phyloP scores from a whole-genome alignment of 768 basidiomycete species.

The Mrakia hoshinonis region DNA sequence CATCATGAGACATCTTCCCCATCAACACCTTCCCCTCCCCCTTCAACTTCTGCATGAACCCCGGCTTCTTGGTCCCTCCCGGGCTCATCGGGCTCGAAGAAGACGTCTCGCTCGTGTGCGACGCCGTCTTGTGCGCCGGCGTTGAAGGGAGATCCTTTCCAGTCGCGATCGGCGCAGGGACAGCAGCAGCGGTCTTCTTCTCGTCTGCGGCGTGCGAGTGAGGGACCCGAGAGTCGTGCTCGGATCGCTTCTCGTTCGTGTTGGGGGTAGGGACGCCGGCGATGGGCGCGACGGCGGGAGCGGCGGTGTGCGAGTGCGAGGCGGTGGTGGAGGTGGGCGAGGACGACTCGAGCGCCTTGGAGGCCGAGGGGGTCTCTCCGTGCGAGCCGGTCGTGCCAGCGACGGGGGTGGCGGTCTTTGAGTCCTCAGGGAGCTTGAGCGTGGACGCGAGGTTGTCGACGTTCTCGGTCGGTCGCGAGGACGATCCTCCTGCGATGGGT shows the following conservation, averaged over 20 bases:
- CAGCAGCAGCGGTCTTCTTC: too few species aligned
- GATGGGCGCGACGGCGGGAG: background rate
- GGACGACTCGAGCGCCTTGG: background rate
- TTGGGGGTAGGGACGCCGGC: too few species aligned
- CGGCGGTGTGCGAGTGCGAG: background rate
- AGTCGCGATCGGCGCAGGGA: too few species aligned
- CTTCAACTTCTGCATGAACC: background rate
- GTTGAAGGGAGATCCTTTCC: background rate
- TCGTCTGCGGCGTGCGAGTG: too few species aligned
- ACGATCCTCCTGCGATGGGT: too few species aligned
- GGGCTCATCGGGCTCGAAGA: too few species aligned
- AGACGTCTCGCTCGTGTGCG: background rate
- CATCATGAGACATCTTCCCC: background rate
- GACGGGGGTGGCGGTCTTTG: background rate
- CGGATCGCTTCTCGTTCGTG: too few species aligned
- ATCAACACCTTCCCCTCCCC: background rate
- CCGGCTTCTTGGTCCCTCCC: background rate
- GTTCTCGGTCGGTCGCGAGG: background rate
- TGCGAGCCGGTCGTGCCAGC: background rate
- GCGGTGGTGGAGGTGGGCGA: background rate
- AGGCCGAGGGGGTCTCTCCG: background rate
- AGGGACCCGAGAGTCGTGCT: too few species aligned
- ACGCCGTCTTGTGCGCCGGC: background rate
- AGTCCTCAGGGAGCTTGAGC: constrained; percentile 1
- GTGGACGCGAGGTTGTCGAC: background rate